A percentile compares a stretch with the other conserved stretches of the same genome.
Conservation (phyloP, 805 yeast genomes). For the Ogataea glucozyma region DNA sequence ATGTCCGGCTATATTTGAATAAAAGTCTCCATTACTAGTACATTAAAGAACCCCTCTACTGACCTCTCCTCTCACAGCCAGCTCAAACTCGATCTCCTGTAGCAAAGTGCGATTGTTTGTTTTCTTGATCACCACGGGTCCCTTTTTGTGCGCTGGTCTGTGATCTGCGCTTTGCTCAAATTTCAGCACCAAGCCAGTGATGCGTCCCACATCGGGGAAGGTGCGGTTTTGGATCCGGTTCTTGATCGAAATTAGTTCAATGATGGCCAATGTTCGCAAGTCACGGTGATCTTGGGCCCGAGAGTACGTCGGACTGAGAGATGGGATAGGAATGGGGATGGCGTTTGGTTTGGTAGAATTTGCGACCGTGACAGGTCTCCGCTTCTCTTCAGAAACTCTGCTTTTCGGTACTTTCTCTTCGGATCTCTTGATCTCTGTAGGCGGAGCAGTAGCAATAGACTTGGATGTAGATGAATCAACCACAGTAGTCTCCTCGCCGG, state of each 20-base stretch:
- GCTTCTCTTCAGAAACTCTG: neutral
- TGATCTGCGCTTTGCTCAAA: slow-evolving; percentile 21
- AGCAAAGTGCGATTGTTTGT: slow-evolving; percentile 16
- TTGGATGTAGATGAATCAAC: no score
- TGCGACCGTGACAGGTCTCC: no score
- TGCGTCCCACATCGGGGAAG: slow-evolving; percentile 23
- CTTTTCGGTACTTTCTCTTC: neutral
- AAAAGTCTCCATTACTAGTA: neutral
- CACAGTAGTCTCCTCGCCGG: neutral
- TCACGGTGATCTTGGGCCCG: slow-evolving; percentile 18
- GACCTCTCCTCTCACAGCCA: slow-evolving; percentile 17
- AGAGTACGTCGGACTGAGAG: slow-evolving; percentile 14
- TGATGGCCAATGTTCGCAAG: slow-evolving; percentile 14
- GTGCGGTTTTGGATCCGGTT: slow-evolving; percentile 14
- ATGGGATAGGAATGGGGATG: slow-evolving; percentile 16
- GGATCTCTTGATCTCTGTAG: neutral
- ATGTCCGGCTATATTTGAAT: no score
- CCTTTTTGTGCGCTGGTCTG: slow-evolving; percentile 8
- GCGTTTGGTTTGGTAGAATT: neutral
- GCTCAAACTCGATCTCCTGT: slow-evolving; percentile 20
- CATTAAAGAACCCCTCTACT: slow-evolving; percentile 11
- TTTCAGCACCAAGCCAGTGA: slow-evolving; percentile 19
- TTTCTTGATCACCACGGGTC: slow-evolving; percentile 14
- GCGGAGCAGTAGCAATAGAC: no score
- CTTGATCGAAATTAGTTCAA: slow-evolving; percentile 24